Base-by-base conservation (phyloP, 228 moss, liverwort and hornwort genomes). In the Sphagnum magellanicum region DNA sequence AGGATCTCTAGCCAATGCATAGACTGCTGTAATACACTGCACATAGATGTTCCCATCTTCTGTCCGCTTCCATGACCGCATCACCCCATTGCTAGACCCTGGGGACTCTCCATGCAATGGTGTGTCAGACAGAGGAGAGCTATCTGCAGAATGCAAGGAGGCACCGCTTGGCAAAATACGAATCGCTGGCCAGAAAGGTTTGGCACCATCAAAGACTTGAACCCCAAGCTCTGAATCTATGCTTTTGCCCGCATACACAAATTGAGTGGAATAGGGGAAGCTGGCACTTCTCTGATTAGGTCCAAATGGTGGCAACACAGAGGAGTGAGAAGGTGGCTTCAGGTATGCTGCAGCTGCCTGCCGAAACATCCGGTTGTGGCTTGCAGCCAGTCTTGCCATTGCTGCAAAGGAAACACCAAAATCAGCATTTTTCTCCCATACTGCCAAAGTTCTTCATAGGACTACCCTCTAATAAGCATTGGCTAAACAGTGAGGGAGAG, bases 31-130 rank as follows among this genome's bases (percentile, higher is more conserved):
- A 65, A 98, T 87, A 76, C 97, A 98, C 74, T 90, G 93, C 72
- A 98, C 91, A 91, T 93, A 93, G 15, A 91, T 76, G 68, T 88
- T 93, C 61, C 91, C 93, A 59, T 98, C 97, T 68, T 91, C 97
- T 62, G 88, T 83, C 62, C 88, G 75, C 76, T 84, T 98, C 90
- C 88, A 91, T 55, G 84, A 73, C 53, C 93, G 81, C 55, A 69
- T 67, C 49, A 87, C 76, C 50, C 81, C 79, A 73, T 81, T 89
- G 53, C 61, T 83, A 16, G 87, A 49, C 46, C 87, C 88, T 64
- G 82, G 53, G 48, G 81, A 75, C 46, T 86, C 82, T 55, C 72
- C 75, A 60, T 75, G 72, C 61, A 65, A 48, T 53, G 68, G 86
- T 48, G 50, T 68, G 63, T 91, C 97, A 67, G 93, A 79, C 68